Evolutionary conservation across 2,329 filamentous ascomycete species (phyloP).

Genomic region (Diaporthe citriasiana): DNA sequence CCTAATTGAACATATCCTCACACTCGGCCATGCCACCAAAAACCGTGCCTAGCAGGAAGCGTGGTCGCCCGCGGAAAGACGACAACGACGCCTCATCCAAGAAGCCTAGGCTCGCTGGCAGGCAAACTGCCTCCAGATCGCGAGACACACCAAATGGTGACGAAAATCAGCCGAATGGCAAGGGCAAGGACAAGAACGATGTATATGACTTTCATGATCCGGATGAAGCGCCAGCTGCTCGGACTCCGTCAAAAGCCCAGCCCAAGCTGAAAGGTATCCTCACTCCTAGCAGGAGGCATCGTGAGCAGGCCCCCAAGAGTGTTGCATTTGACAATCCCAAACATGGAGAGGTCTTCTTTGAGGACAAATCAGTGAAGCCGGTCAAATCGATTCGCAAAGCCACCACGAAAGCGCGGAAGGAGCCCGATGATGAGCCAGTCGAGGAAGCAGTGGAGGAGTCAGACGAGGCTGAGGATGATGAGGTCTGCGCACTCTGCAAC

Average conservation of each 20-base stretch:
- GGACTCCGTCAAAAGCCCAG: slow-evolving; percentile 33
- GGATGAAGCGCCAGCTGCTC: slow-evolving; percentile 40
- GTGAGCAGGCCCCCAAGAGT: slow-evolving; percentile 62
- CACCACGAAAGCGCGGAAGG: slow-evolving; percentile 36
- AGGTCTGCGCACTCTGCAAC: slow-evolving; percentile 70
- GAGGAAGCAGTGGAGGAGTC: slow-evolving; percentile 47
- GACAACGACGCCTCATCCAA: slow-evolving; percentile 38
- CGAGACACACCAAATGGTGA: slow-evolving; percentile 47
- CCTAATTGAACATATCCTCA: neutral
- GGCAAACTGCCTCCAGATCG: slow-evolving; percentile 8
- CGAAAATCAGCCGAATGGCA: slow-evolving; percentile 41
- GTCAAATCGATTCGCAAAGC: slow-evolving; percentile 45
- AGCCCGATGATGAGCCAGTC: slow-evolving; percentile 29
- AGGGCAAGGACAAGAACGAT: slow-evolving; percentile 17
- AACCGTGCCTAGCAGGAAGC: slow-evolving; percentile 32
- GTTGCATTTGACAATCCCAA: slow-evolving; percentile 64
- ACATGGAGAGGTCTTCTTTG: slow-evolving; percentile 64
- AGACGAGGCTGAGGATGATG: slow-evolving; percentile 62
- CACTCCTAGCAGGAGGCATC: slow-evolving; percentile 64
- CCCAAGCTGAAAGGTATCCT: slow-evolving; percentile 67
- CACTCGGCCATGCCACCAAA: slow-evolving; percentile 31
- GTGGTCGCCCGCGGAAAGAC: slow-evolving; percentile 41
- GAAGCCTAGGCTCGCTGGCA: slow-evolving; percentile 42
- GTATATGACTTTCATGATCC: slow-evolving; percentile 44
- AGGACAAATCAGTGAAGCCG: slow-evolving; percentile 62